Conservation (phyloP, 768 basidiomycete genomes). For the Panus rudis region DNA sequence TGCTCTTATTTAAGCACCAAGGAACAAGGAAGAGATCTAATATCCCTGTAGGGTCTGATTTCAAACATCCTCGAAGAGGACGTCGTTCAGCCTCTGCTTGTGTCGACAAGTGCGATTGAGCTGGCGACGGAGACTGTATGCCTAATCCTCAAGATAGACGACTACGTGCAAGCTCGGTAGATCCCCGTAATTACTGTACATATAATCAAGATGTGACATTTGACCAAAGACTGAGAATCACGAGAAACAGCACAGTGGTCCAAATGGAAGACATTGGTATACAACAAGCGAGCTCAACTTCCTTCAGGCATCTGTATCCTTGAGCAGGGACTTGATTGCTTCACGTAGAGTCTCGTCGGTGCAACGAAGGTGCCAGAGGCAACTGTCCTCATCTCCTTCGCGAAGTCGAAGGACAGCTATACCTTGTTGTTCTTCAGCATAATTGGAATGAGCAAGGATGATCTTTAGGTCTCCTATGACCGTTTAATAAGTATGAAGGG, state of each 20-base stretch:
- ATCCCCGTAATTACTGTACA: slow-evolving; percentile 6
- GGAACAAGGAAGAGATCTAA: background rate
- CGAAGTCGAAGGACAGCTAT: slow-evolving; percentile 47
- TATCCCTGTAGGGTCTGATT: slow-evolving; percentile 68
- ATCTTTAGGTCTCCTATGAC: slow-evolving; percentile 63
- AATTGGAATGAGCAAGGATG: slow-evolving; percentile 26
- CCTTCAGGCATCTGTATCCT: slow-evolving; percentile 7
- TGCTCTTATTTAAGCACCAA: slow-evolving; percentile 14
- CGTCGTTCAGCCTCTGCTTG: slow-evolving; percentile 91
- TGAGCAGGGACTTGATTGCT: slow-evolving; percentile 38
- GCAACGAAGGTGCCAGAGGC: slow-evolving; percentile 65
- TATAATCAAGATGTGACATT: slow-evolving; percentile 12
- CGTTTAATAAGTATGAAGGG: slow-evolving; percentile 4
- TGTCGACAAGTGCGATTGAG: slow-evolving; percentile 93
- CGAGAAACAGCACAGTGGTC: slow-evolving; percentile 5
- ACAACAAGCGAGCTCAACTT: background rate
- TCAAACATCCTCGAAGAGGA: slow-evolving; percentile 97
- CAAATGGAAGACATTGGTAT: slow-evolving; percentile 1
- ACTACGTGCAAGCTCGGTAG: slow-evolving; percentile 77
- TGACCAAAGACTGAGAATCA: too few species aligned
- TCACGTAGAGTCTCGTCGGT: slow-evolving; percentile 35
- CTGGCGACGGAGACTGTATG: slow-evolving; percentile 97
- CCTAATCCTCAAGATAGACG: slow-evolving; percentile 91
- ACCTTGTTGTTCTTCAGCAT: background rate
- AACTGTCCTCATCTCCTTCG: slow-evolving; percentile 59